A percentile compares a stretch with the other conserved stretches of the same genome.
phyloP scores from a whole-genome alignment of 2,329 filamentous ascomycete genomes.

The Remersonia thermophila region DNA sequence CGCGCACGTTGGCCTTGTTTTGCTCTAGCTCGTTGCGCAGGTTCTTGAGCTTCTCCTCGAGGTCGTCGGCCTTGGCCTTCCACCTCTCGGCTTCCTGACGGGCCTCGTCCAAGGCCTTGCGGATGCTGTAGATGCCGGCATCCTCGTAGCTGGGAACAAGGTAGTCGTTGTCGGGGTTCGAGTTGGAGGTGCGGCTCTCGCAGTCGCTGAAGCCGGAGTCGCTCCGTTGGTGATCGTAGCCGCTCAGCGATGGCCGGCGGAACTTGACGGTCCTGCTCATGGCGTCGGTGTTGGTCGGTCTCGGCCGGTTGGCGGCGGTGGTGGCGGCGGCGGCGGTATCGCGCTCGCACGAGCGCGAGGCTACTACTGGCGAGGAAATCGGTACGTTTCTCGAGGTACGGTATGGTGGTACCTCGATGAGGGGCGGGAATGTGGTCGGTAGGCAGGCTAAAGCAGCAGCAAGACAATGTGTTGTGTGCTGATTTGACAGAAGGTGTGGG shows the following conservation, averaged over 20 bases:
- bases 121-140: constrained; percentile 18
- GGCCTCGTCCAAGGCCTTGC: constrained; percentile 17
- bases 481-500: constrained; percentile 20
- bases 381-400: not conserved
- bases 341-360: too few species aligned
- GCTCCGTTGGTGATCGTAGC: constrained; percentile 20
- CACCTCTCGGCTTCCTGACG: constrained; percentile 16
- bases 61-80: constrained; percentile 15
- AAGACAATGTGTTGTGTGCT: constrained; percentile 22
- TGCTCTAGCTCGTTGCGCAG: constrained; percentile 16
- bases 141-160: constrained; percentile 15
- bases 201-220: constrained; percentile 24
- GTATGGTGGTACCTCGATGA: constrained; percentile 3
- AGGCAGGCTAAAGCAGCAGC: constrained; percentile 16
- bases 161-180: constrained; percentile 19
- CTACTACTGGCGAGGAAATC: too few species aligned
- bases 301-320: not conserved
- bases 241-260: constrained; percentile 19
- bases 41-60: constrained; percentile 15
- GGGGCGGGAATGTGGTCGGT: constrained; percentile 7
- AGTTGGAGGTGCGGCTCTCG: constrained; percentile 18
- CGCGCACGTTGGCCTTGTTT: constrained; percentile 13
- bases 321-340: not conserved
- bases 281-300: constrained; percentile 6
- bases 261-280: constrained; percentile 23